Conservation (phyloP, 495 filamentous ascomycete genomes). For the Xylaria sp. region DNA sequence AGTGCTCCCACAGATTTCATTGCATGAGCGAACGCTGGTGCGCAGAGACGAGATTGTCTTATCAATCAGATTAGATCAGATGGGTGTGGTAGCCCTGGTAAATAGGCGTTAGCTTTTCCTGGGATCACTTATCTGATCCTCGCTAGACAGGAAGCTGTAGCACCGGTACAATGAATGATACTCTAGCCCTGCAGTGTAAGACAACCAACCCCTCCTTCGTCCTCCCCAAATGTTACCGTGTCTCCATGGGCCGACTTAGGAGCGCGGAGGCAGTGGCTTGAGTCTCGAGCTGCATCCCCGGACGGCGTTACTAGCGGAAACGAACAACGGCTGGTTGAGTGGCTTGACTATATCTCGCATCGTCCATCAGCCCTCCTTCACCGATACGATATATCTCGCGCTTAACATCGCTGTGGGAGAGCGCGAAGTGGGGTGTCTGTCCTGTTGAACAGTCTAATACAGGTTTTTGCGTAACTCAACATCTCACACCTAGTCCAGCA, state of each 20-base stretch:
- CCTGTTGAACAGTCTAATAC: background rate
- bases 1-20: background rate
- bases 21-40: background rate
- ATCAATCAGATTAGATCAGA: constrained; percentile 31
- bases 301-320: constrained; percentile 2
- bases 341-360: constrained; percentile 17
- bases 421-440: background rate
- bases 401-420: background rate
- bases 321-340: constrained; percentile 2
- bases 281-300: background rate
- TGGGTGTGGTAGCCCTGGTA: constrained; percentile 12
- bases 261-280: constrained; percentile 1
- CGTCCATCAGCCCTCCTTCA: background rate
- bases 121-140: constrained; percentile 25
- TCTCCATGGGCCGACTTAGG: constrained; percentile 12
- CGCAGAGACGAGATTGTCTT: constrained; percentile 13
- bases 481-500: background rate
- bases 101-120: background rate
- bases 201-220: constrained; percentile 7
- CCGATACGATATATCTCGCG: background rate
- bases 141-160: constrained; percentile 5
- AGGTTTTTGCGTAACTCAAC: background rate
- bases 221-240: background rate
- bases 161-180: background rate
- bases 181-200: constrained; percentile 2